These are phyloP conservation scores for Lentinus polychrous DNA, from an alignment of 1,284 basidiomycete genomes.

Conservation along the genomic window DNA sequence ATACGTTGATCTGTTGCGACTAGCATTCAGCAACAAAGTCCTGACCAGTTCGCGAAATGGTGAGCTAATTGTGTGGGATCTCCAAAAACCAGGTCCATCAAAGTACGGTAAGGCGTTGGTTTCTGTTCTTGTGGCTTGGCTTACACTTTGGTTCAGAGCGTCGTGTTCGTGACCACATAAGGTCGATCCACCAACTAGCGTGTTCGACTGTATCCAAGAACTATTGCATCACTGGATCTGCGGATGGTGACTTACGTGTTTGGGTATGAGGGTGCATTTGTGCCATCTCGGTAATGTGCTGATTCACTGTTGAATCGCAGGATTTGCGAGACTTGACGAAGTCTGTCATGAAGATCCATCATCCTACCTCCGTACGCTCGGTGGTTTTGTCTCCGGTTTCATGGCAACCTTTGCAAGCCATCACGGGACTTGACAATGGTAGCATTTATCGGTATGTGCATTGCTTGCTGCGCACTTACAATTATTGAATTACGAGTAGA, in stretches of 20 bases:
- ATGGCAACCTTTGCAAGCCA: slow-evolving; percentile 60
- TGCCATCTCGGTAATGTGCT: background rate
- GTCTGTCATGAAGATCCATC: slow-evolving; percentile 66
- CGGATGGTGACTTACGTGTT: slow-evolving; percentile 75
- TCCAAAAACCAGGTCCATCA: slow-evolving; percentile 57
- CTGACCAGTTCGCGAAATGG: slow-evolving; percentile 80
- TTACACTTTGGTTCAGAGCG: slow-evolving; percentile 43
- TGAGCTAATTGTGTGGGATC: slow-evolving; percentile 81
- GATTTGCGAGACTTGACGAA: slow-evolving; percentile 69
- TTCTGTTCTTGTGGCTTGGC: slow-evolving; percentile 6
- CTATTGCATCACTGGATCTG: slow-evolving; percentile 76
- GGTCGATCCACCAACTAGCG: slow-evolving; percentile 70
- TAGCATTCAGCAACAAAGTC: slow-evolving; percentile 75
- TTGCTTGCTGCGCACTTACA: background rate
- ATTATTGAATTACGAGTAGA: slow-evolving; percentile 27
- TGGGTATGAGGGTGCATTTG: slow-evolving; percentile 48
- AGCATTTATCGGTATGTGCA: slow-evolving; percentile 27
- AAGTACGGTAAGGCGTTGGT: slow-evolving; percentile 65
- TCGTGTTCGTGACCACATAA: slow-evolving; percentile 65
- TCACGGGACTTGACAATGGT: slow-evolving; percentile 79
- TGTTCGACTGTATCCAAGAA: slow-evolving; percentile 56
- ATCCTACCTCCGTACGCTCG: slow-evolving; percentile 65
- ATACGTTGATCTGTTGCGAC: background rate
- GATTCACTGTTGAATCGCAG: slow-evolving; percentile 30
- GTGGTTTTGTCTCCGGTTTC: slow-evolving; percentile 66